phyloP scores from a whole-genome alignment of 2,329 filamentous ascomycete genomes.

The Botrytis sinoallii region DNA sequence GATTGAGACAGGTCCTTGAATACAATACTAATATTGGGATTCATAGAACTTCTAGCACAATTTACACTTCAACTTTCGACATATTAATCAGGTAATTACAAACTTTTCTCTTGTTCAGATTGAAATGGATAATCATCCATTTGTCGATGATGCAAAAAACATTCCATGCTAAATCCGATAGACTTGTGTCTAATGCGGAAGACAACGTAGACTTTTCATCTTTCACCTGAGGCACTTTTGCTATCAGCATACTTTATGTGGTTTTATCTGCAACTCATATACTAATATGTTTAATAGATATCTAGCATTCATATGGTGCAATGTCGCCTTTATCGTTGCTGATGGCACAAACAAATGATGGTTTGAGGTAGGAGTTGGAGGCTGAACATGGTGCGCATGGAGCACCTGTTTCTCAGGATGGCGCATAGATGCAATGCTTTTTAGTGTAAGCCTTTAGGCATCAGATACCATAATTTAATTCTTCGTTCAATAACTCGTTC shows the following conservation, averaged over 20 bases:
- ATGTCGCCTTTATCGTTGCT: neutral
- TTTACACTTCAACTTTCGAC: neutral
- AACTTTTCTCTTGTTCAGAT: neutral
- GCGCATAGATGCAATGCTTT: neutral
- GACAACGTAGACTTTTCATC: slow-evolving; percentile 74
- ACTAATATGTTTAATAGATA: neutral
- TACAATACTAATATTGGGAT: slow-evolving; percentile 2
- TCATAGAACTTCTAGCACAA: slow-evolving; percentile 12
- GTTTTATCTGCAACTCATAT: slow-evolving; percentile 2
- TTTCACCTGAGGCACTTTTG: slow-evolving; percentile 64
- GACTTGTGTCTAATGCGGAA: slow-evolving; percentile 55
- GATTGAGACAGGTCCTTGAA: neutral
- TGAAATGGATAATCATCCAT: slow-evolving; percentile 2
- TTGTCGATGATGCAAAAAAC: slow-evolving; percentile 60
- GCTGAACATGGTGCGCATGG: too few relatives aligned
- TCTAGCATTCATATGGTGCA: neutral
- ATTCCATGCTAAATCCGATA: slow-evolving; percentile 78
- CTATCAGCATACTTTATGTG: slow-evolving; percentile 8
- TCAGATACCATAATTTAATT: neutral
- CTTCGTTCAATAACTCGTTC: neutral
- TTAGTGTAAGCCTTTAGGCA: neutral
- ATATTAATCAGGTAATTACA: slow-evolving; percentile 10
- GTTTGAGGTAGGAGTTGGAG: too few relatives aligned
- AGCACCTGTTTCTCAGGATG: too few relatives aligned
- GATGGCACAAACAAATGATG: too few relatives aligned